phyloP scores from a whole-genome alignment of 2,329 filamentous ascomycete genomes.

The Tolypocladium ovalisporum region DNA sequence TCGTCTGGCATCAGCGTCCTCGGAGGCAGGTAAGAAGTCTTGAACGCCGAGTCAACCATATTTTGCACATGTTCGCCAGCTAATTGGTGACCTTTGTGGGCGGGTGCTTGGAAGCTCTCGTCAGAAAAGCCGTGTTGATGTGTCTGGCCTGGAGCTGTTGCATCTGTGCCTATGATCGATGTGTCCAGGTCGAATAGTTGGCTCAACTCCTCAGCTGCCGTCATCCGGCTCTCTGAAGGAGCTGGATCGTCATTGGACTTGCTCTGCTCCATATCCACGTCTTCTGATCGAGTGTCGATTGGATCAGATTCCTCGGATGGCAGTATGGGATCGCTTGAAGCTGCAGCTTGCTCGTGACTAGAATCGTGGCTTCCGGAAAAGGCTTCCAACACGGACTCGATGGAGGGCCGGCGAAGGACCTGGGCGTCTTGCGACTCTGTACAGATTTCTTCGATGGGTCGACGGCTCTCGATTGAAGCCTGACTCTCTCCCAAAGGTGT shows the following conservation, averaged over 20 bases:
- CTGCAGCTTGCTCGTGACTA: not conserved
- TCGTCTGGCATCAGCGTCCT: slow-evolving; percentile 10
- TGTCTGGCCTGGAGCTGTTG: not conserved
- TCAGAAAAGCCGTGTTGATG: not conserved
- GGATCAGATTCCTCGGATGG: not conserved
- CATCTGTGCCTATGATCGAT: not conserved
- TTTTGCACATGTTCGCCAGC: slow-evolving; percentile 10
- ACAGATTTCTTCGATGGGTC: not conserved
- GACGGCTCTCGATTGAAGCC: not conserved
- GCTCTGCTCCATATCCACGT: slow-evolving; percentile 1
- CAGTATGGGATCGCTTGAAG: not conserved
- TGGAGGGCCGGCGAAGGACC: slow-evolving; percentile 5
- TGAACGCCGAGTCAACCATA: slow-evolving; percentile 11
- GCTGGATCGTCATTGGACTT: not conserved
- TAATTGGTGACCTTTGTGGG: slow-evolving; percentile 7
- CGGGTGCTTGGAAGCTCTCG: slow-evolving; percentile 1
- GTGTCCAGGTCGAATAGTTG: slow-evolving; percentile 7
- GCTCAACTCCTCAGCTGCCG: slow-evolving; percentile 8
- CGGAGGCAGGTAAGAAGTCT: slow-evolving; percentile 8
- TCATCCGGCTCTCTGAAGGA: not conserved
- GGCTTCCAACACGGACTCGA: slow-evolving; percentile 6
- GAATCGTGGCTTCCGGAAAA: slow-evolving; percentile 7
- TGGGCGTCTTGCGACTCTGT: slow-evolving; percentile 18
- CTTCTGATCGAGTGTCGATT: not conserved
- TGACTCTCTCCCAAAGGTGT: not conserved